A percentile compares a stretch with the other conserved stretches of the same genome.
Conservation (phyloP, 1,284 basidiomycete species). For the Trametes hirsuta region DNA sequence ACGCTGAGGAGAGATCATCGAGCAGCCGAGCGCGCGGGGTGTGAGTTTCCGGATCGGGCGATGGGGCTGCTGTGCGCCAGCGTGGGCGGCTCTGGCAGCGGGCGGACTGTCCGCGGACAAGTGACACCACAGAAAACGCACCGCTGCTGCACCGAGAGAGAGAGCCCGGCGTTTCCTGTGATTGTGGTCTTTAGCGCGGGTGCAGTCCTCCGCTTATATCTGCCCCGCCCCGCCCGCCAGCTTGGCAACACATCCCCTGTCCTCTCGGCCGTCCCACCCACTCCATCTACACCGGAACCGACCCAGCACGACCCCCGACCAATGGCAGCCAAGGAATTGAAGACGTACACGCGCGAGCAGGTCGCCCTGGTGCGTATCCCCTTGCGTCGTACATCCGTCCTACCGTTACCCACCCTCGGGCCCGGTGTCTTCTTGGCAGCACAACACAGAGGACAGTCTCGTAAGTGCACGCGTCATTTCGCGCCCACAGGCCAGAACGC, state of each 20-base stretch:
- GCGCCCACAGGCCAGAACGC: not conserved
- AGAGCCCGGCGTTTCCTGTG: slow-evolving; percentile 2
- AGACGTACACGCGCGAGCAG: slow-evolving; percentile 53
- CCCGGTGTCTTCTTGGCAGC: slow-evolving; percentile 38
- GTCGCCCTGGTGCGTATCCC: slow-evolving; percentile 50
- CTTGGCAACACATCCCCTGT: not conserved
- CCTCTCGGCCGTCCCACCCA: not conserved
- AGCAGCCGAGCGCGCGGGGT: no score
- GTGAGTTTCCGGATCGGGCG: no score
- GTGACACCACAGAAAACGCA: not conserved
- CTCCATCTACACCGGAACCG: not conserved
- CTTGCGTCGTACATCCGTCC: not conserved
- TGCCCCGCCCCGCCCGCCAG: not conserved
- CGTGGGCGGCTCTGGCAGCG: not conserved
- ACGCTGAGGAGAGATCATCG: no score
- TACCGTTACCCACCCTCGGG: not conserved
- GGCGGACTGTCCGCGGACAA: not conserved
- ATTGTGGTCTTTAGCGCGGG: slow-evolving; percentile 11
- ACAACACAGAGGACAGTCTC: slow-evolving; percentile 66
- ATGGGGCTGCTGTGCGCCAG: not conserved
- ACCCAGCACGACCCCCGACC: not conserved
- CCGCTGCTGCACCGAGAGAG: not conserved
- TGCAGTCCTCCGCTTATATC: slow-evolving; percentile 12
- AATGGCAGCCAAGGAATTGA: slow-evolving; percentile 50
- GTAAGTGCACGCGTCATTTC: slow-evolving; percentile 35